A percentile compares a stretch with the other conserved stretches of the same genome.
phyloP scores from a whole-genome alignment of 1,139 yeast species.

The Hemisphaericaspora xylofermentans region DNA sequence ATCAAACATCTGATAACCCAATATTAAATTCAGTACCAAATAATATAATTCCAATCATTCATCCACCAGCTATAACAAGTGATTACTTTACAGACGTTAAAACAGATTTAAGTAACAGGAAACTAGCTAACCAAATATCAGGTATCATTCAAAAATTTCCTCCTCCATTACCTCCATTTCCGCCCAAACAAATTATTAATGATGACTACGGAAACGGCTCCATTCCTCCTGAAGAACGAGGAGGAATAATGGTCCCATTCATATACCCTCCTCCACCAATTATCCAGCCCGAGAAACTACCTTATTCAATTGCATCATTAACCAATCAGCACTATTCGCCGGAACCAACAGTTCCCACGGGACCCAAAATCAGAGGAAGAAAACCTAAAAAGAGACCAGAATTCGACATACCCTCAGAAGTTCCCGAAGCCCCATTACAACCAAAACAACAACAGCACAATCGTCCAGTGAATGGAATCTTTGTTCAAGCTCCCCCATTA shows the following conservation, averaged over 20 bases:
- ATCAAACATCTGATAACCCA: conserved; percentile 7
- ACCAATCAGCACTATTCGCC: not conserved
- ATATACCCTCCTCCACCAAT: conserved; percentile 47
- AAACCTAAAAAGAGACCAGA: conserved; percentile 6
- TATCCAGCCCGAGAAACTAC: conserved; percentile 25
- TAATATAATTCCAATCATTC: conserved; percentile 38
- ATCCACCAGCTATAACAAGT: conserved; percentile 26
- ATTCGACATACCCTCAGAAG: conserved; percentile 2
- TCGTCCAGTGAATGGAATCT: conserved; percentile 9
- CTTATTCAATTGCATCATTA: conserved; percentile 21
- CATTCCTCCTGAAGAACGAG: conserved; percentile 12
- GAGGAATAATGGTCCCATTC: conserved; percentile 47
- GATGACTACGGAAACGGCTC: conserved; percentile 7
- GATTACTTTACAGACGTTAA: conserved; percentile 41
- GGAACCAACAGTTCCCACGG: not conserved
- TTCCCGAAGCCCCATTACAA: too few relatives aligned
- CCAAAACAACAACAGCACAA: too few relatives aligned
- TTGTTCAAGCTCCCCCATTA: conserved; percentile 40
- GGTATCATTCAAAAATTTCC: conserved; percentile 35
- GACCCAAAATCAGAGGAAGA: conserved; percentile 6
- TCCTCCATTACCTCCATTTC: conserved; percentile 42
- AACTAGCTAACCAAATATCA: conserved; percentile 23
- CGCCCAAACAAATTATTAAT: conserved; percentile 6
- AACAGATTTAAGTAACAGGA: conserved; percentile 18
- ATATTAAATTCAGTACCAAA: conserved; percentile 35